Evolutionary conservation across 768 basidiomycete genomes (phyloP), one percentile per base, ranked within the genome.

Genomic region (Mycena belliarum): DNA sequence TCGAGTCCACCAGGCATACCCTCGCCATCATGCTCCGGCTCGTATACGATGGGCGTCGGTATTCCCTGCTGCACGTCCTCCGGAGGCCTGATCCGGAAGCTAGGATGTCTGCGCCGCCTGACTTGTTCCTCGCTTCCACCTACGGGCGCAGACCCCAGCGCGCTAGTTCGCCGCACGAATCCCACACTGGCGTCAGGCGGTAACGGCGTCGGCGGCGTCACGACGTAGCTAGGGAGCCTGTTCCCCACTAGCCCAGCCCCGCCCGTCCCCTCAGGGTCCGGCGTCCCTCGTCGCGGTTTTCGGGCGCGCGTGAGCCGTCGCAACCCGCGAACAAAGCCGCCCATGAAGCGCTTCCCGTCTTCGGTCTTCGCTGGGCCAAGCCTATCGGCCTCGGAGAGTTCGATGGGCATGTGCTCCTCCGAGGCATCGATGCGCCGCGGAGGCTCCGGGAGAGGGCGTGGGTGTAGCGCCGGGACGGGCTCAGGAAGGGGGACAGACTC

Each of bases 281-380:
- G 37, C 49, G 61, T 58, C 51, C 58, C 55, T 15, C 54, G 44
- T n/a, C 57, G 49, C 20, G 49, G 44, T 6, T 49, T 33, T 20
- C 58, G 40, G 25, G 57, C 63, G 6, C 60, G 49, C 20, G 63
- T 60, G 41, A 65, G 45, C 32, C 57, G 35, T 35, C 57, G 46
- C 41, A 65, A 40, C 16, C 61, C 55, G 49, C 51, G 57, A 16
- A 65, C 59, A 25, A 65, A 63, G 4, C 64, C 64, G 18, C 61
- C 64, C 5, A 62, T 58, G 28, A 65, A 60, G 2, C 53, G 44
- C 28, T 38, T 41, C n/a, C 40, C 23, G 23, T 44, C 35, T 48
- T 63, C 60, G 1, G 44, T 12, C 16, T 63, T 63, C 0, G 40
- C 20, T 9, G 26, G 50, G 10, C 41, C n/a, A n/a, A 40, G 20